Base-by-base conservation (phyloP, 306 rosid species). In the Cercis canadensis region DNA sequence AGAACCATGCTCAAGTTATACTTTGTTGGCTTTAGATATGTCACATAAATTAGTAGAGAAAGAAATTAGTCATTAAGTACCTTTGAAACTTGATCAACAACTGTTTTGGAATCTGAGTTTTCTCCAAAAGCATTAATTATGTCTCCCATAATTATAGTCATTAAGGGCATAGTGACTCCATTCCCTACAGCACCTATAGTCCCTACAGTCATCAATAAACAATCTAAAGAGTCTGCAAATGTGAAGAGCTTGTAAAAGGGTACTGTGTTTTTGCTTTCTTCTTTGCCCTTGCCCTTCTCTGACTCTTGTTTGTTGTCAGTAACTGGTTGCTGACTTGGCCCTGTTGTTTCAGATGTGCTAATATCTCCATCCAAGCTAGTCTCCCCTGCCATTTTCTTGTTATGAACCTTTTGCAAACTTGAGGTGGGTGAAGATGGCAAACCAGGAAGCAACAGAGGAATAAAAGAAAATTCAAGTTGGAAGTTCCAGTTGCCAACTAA, bases 211-310 rank as follows among this genome's bases (percentile, higher is more conserved):
- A 82, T 82, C 60, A 82, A 64, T 21, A 64, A 4, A 47, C 53
- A 54, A 65, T 90, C 96, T 61, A 73, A 56, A 43, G 80, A 74
- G 56, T 90, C 94, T 41, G 96, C 92, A 67, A 88, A 88, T 24
- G 85, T 60, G 89, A 90, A 90, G 41, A 90, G 83, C 81, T 57
- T 86, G 45, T 46, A 37, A 73, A 82, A 90, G 12, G 93, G 82
- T 58, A 90, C 70, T 5, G 73, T 62, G 43, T 6, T 37, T 1
- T 5, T 6, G 5, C 17, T 6, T 51, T 51, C 19, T 0, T 51
- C 3, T 17, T 19, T 41, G 77, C 87, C 87, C 6, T 37, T 6
- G 43, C 46, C 82, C 37, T 68, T 75, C 31, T 80, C 67, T 78
- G 78, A 69, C 47, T 78, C 83, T 62, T 84, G 57, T 15, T 52